These are phyloP conservation scores for Linanthus parryae DNA, from an alignment of 148 eudicot genomes.

Conservation along the genomic window DNA sequence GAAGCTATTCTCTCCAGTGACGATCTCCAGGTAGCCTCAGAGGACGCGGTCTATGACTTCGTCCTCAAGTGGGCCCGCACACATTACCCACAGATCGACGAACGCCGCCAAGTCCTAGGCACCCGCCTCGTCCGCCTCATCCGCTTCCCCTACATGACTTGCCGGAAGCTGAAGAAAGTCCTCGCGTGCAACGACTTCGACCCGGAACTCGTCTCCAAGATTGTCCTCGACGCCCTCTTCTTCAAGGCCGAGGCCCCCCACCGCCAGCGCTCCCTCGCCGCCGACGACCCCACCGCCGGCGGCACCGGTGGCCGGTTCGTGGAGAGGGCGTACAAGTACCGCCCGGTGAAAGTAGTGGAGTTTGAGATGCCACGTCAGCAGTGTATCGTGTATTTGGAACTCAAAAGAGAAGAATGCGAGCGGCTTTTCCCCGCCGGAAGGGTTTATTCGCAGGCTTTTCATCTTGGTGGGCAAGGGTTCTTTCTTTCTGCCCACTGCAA, in stretches of 20 bases:
- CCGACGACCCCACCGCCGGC: constrained; percentile 30
- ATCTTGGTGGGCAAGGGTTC: constrained; percentile 65
- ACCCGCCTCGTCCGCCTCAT: constrained; percentile 41
- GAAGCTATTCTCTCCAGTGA: constrained; percentile 62
- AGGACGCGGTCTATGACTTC: constrained; percentile 68
- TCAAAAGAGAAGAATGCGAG: constrained; percentile 51
- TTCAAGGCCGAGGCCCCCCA: constrained; percentile 63
- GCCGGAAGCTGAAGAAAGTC: constrained; percentile 53
- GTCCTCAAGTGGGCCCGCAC: constrained; percentile 54
- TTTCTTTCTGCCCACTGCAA: constrained; percentile 71
- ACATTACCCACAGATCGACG: constrained; percentile 53
- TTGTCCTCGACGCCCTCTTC: constrained; percentile 61
- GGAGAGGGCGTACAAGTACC: constrained; percentile 58
- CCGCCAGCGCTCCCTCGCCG: constrained; percentile 36
- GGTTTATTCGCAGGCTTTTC: constrained; percentile 67
- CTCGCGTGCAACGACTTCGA: constrained; percentile 52
- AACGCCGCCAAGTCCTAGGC: constrained; percentile 39
- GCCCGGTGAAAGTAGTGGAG: constrained; percentile 51
- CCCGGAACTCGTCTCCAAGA: constrained; percentile 33
- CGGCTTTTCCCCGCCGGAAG: constrained; percentile 44
- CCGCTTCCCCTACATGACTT: constrained; percentile 69
- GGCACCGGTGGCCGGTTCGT: constrained; percentile 26
- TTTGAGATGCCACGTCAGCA: constrained; percentile 48
- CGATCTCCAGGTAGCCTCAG: constrained; percentile 70
- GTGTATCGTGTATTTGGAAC: constrained; percentile 65